A percentile compares a stretch with the other conserved stretches of the same genome.
Conservation (phyloP, 2,329 filamentous ascomycete species). For the Huntiella savannae region DNA sequence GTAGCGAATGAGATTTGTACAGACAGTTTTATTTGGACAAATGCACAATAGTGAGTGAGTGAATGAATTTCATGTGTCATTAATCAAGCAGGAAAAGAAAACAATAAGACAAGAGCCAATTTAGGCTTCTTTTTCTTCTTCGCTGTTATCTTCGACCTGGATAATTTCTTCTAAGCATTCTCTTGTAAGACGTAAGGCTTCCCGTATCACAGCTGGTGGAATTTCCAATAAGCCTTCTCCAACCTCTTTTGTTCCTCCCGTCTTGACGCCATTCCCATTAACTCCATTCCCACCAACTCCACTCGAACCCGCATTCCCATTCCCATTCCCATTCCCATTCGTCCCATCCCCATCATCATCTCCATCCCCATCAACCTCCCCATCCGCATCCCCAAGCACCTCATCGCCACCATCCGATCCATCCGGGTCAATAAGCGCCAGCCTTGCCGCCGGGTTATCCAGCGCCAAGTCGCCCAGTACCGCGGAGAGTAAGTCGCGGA, state of each 20-base stretch:
- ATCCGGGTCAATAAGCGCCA: background rate
- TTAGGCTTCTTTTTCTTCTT: background rate
- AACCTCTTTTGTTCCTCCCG: conserved; percentile 14
- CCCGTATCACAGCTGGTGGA: conserved; percentile 39
- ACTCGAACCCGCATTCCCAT: conserved; percentile 14
- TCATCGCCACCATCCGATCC: conserved; percentile 14
- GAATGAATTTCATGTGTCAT: too few relatives aligned
- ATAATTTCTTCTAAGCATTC: conserved; percentile 36
- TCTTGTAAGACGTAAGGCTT: conserved; percentile 39
- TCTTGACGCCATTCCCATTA: conserved; percentile 14
- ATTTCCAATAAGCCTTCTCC: conserved; percentile 26
- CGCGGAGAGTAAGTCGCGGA: conserved; percentile 39
- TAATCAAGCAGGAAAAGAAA: background rate
- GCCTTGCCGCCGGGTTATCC: conserved; percentile 18
- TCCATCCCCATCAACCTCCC: background rate
- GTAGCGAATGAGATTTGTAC: background rate
- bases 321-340: conserved; percentile 12
- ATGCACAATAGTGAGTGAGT: too few relatives aligned
- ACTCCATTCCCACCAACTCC: conserved; percentile 14
- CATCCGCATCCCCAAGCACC: background rate
- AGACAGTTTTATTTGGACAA: too few relatives aligned
- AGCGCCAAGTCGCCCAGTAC: conserved; percentile 42
- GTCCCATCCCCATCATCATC: background rate
- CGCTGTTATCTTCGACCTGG: conserved; percentile 17
- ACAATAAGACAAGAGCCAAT: background rate